A percentile compares a stretch with the other conserved stretches of the same genome.
These are phyloP conservation scores for Penicillium macrosclerotiorum DNA, from an alignment of 495 filamentous ascomycete species.

Conservation along the genomic window DNA sequence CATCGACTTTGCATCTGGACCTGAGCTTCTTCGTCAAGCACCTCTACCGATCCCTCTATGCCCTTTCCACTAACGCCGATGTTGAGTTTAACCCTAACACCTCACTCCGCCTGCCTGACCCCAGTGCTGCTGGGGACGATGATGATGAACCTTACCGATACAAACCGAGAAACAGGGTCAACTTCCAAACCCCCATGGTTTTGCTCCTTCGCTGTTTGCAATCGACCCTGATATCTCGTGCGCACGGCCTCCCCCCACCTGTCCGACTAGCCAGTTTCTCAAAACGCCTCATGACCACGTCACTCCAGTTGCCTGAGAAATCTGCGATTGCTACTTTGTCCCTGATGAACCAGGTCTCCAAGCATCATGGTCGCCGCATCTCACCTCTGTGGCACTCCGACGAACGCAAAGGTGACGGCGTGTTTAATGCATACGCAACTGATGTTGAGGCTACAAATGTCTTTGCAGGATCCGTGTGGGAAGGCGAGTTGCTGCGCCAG, in stretches of 20 bases:
- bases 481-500: conserved; percentile 78
- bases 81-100: conserved; percentile 77
- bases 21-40: conserved; percentile 92
- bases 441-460: conserved; percentile 82
- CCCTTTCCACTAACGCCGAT: conserved; percentile 75
- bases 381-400: conserved; percentile 78
- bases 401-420: conserved; percentile 82
- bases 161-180: conserved; percentile 63
- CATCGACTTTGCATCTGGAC: conserved; percentile 73
- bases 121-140: conserved; percentile 43
- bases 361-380: conserved; percentile 68
- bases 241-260: conserved; percentile 62
- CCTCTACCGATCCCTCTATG: conserved; percentile 79
- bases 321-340: conserved; percentile 73
- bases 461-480: conserved; percentile 88
- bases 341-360: conserved; percentile 69
- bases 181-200: conserved; percentile 88
- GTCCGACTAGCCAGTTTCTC: conserved; percentile 82
- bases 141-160: conserved; percentile 16
- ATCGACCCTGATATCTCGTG: conserved; percentile 58
- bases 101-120: conserved; percentile 76
- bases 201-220: conserved; percentile 83
- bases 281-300: conserved; percentile 81
- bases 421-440: conserved; percentile 51
- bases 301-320: conserved; percentile 87